Percentiles rank a stretch among this genome's conserved stretches.
These are phyloP conservation scores for Boletus rex-veris DNA, from an alignment of 768 basidiomycete species.

Conservation along the genomic window DNA sequence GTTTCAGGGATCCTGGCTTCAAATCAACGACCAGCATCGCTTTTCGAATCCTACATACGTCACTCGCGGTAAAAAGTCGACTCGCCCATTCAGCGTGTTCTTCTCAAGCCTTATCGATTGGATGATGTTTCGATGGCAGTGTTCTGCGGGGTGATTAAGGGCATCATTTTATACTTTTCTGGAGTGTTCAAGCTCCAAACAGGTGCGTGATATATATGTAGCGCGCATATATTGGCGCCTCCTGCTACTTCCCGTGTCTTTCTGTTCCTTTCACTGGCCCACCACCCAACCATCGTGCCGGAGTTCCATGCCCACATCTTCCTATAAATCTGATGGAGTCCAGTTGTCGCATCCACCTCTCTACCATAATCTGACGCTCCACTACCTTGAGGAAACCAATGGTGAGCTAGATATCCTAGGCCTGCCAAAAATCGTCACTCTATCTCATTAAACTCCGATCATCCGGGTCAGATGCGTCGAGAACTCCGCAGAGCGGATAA, in stretches of 20 bases:
- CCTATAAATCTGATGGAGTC: slow-evolving; percentile 17
- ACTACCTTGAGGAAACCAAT: not conserved
- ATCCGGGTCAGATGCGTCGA: slow-evolving; percentile 12
- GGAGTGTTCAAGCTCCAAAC: not conserved
- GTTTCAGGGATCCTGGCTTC: slow-evolving; percentile 9
- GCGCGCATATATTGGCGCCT: slow-evolving; percentile 14
- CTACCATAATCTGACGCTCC: not conserved
- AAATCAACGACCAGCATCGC: slow-evolving; percentile 1
- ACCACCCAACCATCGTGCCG: not conserved
- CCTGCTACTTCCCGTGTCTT: not conserved
- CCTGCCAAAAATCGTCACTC: not conserved
- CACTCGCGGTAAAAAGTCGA: slow-evolving; percentile 2
- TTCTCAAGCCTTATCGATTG: slow-evolving; percentile 10
- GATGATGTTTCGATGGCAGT: slow-evolving; percentile 6
- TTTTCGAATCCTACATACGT: slow-evolving; percentile 9
- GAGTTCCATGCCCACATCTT: not conserved
- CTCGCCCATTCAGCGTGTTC: slow-evolving; percentile 19
- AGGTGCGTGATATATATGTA: slow-evolving; percentile 3
- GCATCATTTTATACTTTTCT: slow-evolving; percentile 1
- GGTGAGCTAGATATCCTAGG: slow-evolving; percentile 8
- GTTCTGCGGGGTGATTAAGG: not conserved
- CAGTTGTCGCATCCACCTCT: not conserved
- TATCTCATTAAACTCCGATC: slow-evolving; percentile 3
- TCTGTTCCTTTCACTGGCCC: not conserved
- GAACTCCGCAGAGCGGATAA: slow-evolving; percentile 2